These are phyloP conservation scores for Plasmodium relictum DNA, from an alignment of 169 alveolate species.

Conservation along the genomic window DNA sequence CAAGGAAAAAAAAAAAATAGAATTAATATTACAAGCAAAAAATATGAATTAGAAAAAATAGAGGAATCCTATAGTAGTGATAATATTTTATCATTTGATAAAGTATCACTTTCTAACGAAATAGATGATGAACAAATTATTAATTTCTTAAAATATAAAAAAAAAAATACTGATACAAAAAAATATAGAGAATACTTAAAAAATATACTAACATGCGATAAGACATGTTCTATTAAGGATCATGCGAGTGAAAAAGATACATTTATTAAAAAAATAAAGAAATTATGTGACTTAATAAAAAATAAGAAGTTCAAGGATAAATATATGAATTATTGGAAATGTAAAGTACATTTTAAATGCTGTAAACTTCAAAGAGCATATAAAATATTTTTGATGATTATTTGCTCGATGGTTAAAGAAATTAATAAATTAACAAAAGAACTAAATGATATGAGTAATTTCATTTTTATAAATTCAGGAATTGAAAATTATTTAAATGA, in stretches of 20 bases:
- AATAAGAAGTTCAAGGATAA: constrained; percentile 56
- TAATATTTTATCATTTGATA: too few species aligned
- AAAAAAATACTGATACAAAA: constrained; percentile 7
- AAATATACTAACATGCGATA: constrained; percentile 24
- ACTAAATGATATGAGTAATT: constrained; percentile 41
- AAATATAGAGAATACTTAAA: constrained; percentile 24
- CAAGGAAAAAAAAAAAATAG: not conserved
- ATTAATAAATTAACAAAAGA: constrained; percentile 42
- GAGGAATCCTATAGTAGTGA: not conserved
- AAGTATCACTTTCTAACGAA: constrained; percentile 2
- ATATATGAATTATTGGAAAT: constrained; percentile 21
- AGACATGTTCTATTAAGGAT: constrained; percentile 27
- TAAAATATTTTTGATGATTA: constrained; percentile 25
- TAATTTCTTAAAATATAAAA: constrained; percentile 24
- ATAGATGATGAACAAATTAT: constrained; percentile 15
- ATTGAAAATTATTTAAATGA: constrained; percentile 70
- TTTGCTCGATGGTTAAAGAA: constrained; percentile 68
- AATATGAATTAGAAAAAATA: not conserved
- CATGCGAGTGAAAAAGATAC: constrained; percentile 33
- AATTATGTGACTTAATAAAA: constrained; percentile 51
- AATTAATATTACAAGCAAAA: not conserved
- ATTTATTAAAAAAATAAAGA: constrained; percentile 51
- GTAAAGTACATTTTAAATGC: constrained; percentile 37
- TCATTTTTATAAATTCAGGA: constrained; percentile 73
- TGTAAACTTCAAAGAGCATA: constrained; percentile 55